Percentiles rank a stretch among this genome's conserved stretches.
Evolutionary conservation across 768 basidiomycete species (phyloP).

Genomic region (Phlebiopsis gigantea): DNA sequence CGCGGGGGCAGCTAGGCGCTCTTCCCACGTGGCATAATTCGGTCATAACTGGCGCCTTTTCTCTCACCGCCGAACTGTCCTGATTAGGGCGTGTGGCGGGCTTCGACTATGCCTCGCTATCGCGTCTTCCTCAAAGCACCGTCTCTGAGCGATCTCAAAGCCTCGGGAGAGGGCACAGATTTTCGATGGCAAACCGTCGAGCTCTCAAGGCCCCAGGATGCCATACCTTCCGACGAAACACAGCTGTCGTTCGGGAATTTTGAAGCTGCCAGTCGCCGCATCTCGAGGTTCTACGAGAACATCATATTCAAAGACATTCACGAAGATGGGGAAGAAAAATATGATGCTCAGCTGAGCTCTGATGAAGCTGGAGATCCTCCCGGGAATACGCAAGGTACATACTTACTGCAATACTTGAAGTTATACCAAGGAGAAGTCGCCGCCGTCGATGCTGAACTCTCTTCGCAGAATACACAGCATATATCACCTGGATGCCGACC

Average conservation of each 20-base stretch:
- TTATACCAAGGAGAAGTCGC: no score
- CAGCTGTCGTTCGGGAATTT: constrained; percentile 48
- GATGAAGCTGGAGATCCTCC: constrained; percentile 10
- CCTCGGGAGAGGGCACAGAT: background rate
- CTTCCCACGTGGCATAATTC: no score
- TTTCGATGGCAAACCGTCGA: background rate
- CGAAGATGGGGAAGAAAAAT: constrained; percentile 27
- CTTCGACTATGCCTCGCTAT: background rate
- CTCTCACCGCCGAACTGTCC: background rate
- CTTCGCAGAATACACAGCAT: constrained; percentile 39
- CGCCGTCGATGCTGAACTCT: background rate
- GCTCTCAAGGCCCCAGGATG: background rate
- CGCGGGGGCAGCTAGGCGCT: no score
- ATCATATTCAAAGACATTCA: constrained; percentile 55
- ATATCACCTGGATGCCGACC: constrained; percentile 58
- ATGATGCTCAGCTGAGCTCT: constrained; percentile 10
- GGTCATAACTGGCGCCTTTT: background rate
- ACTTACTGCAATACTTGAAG: background rate
- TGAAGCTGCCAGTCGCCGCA: constrained; percentile 61
- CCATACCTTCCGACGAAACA: background rate
- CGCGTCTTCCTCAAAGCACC: constrained; percentile 5
- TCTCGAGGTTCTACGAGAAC: constrained; percentile 67
- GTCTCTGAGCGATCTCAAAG: background rate
- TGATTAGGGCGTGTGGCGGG: background rate
- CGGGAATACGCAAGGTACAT: background rate